Conservation (phyloP, 1,284 basidiomycete species). For the Nidula niveotomentosa region DNA sequence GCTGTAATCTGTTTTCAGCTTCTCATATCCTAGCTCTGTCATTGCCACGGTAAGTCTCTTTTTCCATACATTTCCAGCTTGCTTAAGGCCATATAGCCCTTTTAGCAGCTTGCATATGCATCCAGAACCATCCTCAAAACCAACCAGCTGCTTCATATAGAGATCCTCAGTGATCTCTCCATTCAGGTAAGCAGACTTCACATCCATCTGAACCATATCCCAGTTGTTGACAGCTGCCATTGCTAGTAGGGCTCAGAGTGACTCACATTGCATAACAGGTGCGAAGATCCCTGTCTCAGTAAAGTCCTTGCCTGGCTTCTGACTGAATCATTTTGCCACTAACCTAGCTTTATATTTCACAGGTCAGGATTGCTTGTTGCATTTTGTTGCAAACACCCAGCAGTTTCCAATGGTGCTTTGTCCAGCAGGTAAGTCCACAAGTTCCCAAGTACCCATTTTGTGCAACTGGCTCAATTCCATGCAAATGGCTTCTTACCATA, state of each 20-base stretch:
- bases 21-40: no score
- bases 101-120: no score
- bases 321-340: conserved; percentile 9
- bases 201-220: not conserved
- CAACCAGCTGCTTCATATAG: no score
- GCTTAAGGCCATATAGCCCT: no score
- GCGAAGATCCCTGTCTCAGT: not conserved
- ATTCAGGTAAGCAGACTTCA: not conserved
- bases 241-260: not conserved
- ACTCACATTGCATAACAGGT: not conserved
- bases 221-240: not conserved
- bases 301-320: not conserved
- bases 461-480: no score
- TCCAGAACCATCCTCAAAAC: no score
- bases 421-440: conserved; percentile 14
- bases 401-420: conserved; percentile 12
- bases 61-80: no score
- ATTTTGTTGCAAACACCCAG: conserved; percentile 20
- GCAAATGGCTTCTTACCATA: no score
- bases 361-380: conserved; percentile 10
- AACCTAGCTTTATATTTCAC: conserved; percentile 18
- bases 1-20: no score
- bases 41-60: no score
- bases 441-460: no score
- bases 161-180: not conserved